Evolutionary conservation across 176 grass and related monocot species (phyloP), one percentile per base, ranked within the genome.

Genomic region (Musa itinerans): DNA sequence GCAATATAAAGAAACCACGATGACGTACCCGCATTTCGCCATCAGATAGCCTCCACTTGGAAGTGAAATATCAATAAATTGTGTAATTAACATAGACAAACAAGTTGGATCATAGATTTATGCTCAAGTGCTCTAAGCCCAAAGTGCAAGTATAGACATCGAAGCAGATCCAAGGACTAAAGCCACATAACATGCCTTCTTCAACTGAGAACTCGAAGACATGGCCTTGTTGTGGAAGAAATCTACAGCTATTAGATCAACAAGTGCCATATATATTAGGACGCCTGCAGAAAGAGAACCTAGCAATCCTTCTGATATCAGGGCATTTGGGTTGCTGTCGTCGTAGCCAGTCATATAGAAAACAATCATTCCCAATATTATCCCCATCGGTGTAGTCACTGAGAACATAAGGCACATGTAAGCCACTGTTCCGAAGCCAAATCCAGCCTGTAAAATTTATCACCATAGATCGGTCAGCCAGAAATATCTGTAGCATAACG

Each of bases 331-430:
- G 84, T 64, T 99, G 75, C 84, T 93, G 76, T 99, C 95, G 0
- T 99, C 88, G 72, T 99, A 99, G 48, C 90, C 95, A 21, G 95
- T 98, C 83, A 98, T 79, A 52, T 91, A 83, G 87, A 93, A 98
- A 58, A 99, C 56, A 8, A 81, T 72, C 95, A 99, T 99, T 68
- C 95, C 95, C 29, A 98, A 82, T 63, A 98, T 79, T 77, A 98
- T 98, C 53, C 95, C 95, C 53, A 94, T 13, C 50, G 95, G 90
- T 63, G 90, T 91, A 43, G 95, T 98, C 65, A 94, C 86, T 17
- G 95, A 87, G 84, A 98, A 98, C 95, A 98, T 93, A 77, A 98
- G 66, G 74, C 95, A 98, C 95, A 94, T 98, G 76, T 98, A 98
- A 51, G 75, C 84, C 53, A 98, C 90, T 10, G 90, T 94, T 53